Conservation (phyloP, 176 grass and related monocot species). For the Avena sativa region DNA sequence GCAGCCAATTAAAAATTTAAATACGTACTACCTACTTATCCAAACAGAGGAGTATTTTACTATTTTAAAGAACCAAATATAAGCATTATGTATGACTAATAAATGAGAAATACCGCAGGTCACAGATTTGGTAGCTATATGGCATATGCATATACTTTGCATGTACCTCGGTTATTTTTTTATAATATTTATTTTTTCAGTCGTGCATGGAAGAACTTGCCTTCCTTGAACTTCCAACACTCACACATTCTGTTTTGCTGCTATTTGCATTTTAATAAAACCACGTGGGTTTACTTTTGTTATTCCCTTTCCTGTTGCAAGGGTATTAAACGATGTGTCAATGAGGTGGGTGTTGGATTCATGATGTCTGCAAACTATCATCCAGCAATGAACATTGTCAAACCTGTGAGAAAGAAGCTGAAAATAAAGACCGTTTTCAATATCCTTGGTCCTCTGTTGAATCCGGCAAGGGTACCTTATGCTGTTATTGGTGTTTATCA, state of each 20-base stretch:
- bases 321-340: conserved; percentile 81
- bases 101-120: neutral
- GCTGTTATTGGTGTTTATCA: conserved; percentile 99
- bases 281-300: neutral
- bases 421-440: conserved; percentile 99
- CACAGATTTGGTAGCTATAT: neutral
- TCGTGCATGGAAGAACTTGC: neutral
- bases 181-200: neutral
- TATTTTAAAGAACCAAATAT: neutral
- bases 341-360: conserved; percentile 86
- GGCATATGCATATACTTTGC: neutral
- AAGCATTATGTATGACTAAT: neutral
- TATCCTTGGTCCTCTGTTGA: conserved; percentile 93
- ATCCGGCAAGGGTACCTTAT: conserved; percentile 84
- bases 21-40: neutral
- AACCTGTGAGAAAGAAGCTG: conserved; percentile 85
- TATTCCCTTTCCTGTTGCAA: conserved; percentile 48
- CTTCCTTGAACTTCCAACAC: conserved; percentile 8
- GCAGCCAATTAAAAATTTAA: too few relatives aligned
- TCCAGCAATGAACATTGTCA: conserved; percentile 95
- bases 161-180: neutral
- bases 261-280: conserved; percentile 1
- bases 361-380: conserved; percentile 99
- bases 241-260: conserved; percentile 21
- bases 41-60: neutral